Evolutionary conservation across 2,329 filamentous ascomycete genomes (phyloP).

Genomic region (Nothophaeocryptopus gaeumannii): DNA sequence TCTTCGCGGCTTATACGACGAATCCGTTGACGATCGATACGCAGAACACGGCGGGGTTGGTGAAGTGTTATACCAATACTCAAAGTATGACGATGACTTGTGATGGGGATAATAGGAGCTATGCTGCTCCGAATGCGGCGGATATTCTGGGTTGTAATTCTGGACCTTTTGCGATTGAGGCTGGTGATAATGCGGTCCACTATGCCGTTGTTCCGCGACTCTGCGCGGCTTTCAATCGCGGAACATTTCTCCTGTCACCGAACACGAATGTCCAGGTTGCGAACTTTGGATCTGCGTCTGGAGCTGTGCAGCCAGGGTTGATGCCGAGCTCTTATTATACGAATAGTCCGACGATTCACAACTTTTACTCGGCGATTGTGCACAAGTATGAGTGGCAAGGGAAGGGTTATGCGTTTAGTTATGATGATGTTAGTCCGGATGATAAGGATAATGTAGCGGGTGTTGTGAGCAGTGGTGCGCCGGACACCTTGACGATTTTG

Average conservation of each 20-base stretch:
- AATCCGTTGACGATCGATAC: constrained; percentile 60
- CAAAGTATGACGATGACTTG: constrained; percentile 41
- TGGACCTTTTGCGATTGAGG: constrained; percentile 55
- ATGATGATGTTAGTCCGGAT: constrained; percentile 47
- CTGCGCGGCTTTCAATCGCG: constrained; percentile 71
- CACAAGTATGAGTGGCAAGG: constrained; percentile 59
- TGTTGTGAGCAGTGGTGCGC: no score
- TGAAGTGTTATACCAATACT: constrained; percentile 46
- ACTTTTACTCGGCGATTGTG: constrained; percentile 59
- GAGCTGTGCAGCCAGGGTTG: constrained; percentile 44
- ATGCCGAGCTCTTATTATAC: constrained; percentile 19
- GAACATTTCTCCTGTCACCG: constrained; percentile 55
- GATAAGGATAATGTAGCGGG: no score
- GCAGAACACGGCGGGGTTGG: constrained; percentile 55
- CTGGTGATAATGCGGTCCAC: constrained; percentile 40
- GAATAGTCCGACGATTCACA: constrained; percentile 36
- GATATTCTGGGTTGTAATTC: constrained; percentile 68
- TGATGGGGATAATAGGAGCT: constrained; percentile 42
- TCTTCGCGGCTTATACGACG: constrained; percentile 50
- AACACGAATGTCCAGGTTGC: no score
- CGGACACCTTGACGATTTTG: no score
- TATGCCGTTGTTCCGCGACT: constrained; percentile 66
- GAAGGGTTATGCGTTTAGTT: constrained; percentile 64
- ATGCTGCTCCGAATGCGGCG: constrained; percentile 55
- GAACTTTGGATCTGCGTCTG: constrained; percentile 32